Evolutionary conservation across 1,284 basidiomycete species (phyloP).

Genomic region (Marasmius sp.): DNA sequence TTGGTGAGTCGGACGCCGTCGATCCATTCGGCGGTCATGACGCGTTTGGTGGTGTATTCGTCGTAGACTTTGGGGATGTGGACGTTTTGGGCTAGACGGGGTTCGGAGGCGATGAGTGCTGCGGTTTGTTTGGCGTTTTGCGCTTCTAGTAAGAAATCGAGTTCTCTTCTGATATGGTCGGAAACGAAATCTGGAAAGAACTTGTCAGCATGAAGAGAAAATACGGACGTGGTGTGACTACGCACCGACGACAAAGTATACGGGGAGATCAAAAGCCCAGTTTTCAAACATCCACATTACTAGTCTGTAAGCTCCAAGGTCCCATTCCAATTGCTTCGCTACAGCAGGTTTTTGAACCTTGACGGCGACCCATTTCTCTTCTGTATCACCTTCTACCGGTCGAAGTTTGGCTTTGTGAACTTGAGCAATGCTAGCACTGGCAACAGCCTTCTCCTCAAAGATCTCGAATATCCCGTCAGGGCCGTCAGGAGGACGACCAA

Average conservation of each 20-base stretch:
- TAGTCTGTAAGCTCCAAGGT: slow-evolving; percentile 61
- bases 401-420: slow-evolving; percentile 78
- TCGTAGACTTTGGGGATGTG: slow-evolving; percentile 80
- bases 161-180: slow-evolving; percentile 78
- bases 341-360: slow-evolving; percentile 93
- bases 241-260: slow-evolving; percentile 72
- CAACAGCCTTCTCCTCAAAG: slow-evolving; percentile 74
- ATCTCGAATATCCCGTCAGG: slow-evolving; percentile 75
- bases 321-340: slow-evolving; percentile 82
- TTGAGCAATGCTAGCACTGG: slow-evolving; percentile 88
- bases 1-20: slow-evolving; percentile 81
- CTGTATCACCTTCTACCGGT: slow-evolving; percentile 39
- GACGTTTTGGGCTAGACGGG: slow-evolving; percentile 67
- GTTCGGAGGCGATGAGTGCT: slow-evolving; percentile 58
- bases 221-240: slow-evolving; percentile 10
- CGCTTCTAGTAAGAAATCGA: slow-evolving; percentile 79
- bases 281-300: slow-evolving; percentile 79
- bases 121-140: slow-evolving; percentile 64
- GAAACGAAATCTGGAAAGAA: slow-evolving; percentile 67
- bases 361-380: slow-evolving; percentile 75
- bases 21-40: slow-evolving; percentile 89
- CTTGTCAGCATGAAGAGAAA: neutral
- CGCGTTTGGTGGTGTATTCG: slow-evolving; percentile 69
- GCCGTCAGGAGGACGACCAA: slow-evolving; percentile 60
- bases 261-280: slow-evolving; percentile 75